phyloP scores from a whole-genome alignment of 495 filamentous ascomycete species.

The Aspergillus haitiensis region DNA sequence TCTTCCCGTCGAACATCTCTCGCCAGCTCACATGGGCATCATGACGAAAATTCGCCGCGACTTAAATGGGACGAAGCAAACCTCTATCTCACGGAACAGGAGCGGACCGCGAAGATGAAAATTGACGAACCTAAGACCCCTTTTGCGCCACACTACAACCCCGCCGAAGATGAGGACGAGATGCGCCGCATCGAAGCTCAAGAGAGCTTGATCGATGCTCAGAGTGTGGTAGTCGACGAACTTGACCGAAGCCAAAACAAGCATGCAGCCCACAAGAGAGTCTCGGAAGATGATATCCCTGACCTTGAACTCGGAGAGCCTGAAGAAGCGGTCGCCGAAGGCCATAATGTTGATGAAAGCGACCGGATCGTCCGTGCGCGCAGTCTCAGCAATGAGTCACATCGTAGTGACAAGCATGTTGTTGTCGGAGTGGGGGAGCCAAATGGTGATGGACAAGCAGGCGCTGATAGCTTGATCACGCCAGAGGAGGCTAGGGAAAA shows the following conservation, averaged over 20 bases:
- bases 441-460: slow-evolving; percentile 45
- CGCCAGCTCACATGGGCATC: slow-evolving; percentile 38
- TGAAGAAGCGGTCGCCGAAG: slow-evolving; percentile 58
- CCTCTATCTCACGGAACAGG: slow-evolving; percentile 91
- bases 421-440: slow-evolving; percentile 69
- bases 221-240: slow-evolving; percentile 65
- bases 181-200: slow-evolving; percentile 45
- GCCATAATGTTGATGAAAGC: slow-evolving; percentile 17
- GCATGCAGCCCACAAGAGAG: slow-evolving; percentile 30
- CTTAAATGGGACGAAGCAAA: slow-evolving; percentile 99
- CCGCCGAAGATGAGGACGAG: slow-evolving; percentile 79
- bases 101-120: slow-evolving; percentile 95
- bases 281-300: slow-evolving; percentile 78
- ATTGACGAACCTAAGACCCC: slow-evolving; percentile 98
- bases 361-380: slow-evolving; percentile 50
- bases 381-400: slow-evolving; percentile 49
- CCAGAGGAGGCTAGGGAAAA: slow-evolving; percentile 81
- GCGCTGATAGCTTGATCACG: slow-evolving; percentile 58
- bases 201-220: slow-evolving; percentile 52
- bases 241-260: slow-evolving; percentile 58
- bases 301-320: slow-evolving; percentile 93
- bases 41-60: slow-evolving; percentile 63
- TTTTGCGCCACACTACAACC: slow-evolving; percentile 88
- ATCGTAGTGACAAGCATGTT: slow-evolving; percentile 67
- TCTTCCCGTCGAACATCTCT: slow-evolving; percentile 70